Conservation (phyloP, 306 rosid genomes). For the Glycine soja region DNA sequence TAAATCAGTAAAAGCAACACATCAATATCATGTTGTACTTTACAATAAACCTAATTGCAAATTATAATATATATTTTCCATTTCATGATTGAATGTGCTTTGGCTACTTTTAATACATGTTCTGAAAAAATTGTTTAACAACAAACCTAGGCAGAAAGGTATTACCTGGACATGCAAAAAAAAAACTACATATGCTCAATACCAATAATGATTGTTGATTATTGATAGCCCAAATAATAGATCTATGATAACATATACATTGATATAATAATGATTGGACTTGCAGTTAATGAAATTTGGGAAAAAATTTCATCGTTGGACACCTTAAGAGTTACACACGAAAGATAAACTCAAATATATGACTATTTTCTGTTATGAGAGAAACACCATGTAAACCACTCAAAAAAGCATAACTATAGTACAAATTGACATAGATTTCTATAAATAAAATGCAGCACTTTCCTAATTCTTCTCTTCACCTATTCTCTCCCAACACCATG, state of each 20-base stretch:
- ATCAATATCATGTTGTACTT: constrained; percentile 14
- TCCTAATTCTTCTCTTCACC: neutral
- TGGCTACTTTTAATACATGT: constrained; percentile 14
- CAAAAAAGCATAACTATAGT: neutral
- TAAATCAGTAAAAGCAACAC: constrained; percentile 16
- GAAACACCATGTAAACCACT: neutral
- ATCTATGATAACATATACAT: neutral
- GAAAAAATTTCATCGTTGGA: neutral
- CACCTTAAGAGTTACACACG: constrained; percentile 1
- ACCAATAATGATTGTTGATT: neutral
- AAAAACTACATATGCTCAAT: neutral
- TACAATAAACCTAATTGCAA: constrained; percentile 35
- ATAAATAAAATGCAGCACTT: neutral
- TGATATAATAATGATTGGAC: constrained; percentile 4
- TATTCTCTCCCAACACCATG: neutral
- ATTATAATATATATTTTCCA: constrained; percentile 32
- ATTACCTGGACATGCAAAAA: neutral
- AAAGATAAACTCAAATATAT: neutral
- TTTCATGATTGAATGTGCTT: constrained; percentile 29
- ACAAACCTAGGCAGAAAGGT: constrained; percentile 4
- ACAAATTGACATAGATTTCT: neutral
- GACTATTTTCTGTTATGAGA: neutral
- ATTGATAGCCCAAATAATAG: constrained; percentile 11
- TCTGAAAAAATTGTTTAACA: neutral
- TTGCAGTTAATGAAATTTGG: neutral